These are phyloP conservation scores for Stephanodiscus minutulus DNA, from an alignment of 108 stramenopile species.

Conservation along the genomic window DNA sequence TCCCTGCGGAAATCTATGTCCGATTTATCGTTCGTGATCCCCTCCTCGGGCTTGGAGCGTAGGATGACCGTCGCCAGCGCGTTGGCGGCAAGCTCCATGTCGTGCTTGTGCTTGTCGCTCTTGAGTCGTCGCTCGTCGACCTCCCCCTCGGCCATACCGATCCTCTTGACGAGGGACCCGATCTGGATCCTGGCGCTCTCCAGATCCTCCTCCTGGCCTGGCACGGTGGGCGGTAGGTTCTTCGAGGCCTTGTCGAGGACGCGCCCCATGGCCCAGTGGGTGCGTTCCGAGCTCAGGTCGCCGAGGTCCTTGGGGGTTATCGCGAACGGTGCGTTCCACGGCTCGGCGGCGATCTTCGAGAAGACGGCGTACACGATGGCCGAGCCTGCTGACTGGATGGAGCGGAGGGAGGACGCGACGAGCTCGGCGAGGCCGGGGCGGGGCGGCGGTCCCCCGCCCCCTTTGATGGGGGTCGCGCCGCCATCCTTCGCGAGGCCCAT, in stretches of 20 bases:
- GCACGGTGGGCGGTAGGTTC: slow-evolving; percentile 22
- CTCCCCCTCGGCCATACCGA: slow-evolving; percentile 54
- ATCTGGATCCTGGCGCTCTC: slow-evolving; percentile 34
- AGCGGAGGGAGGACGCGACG: slow-evolving; percentile 51
- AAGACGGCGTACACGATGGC: slow-evolving; percentile 33
- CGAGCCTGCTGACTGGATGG: slow-evolving; percentile 38
- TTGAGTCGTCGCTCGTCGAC: slow-evolving; percentile 19
- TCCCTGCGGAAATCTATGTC: slow-evolving; percentile 68
- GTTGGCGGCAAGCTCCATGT: slow-evolving; percentile 73
- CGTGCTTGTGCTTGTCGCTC: slow-evolving; percentile 50
- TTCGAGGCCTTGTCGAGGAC: slow-evolving; percentile 65
- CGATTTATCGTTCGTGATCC: slow-evolving; percentile 53
- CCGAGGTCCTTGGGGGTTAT: slow-evolving; percentile 55
- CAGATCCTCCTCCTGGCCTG: slow-evolving; percentile 21
- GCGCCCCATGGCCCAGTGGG: slow-evolving; percentile 57
- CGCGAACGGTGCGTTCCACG: slow-evolving; percentile 36
- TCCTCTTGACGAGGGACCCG: slow-evolving; percentile 55
- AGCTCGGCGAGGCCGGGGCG: slow-evolving; percentile 52
- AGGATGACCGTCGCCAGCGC: slow-evolving; percentile 67
- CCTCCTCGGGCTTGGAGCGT: slow-evolving; percentile 67
- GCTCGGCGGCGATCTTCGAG: slow-evolving; percentile 9
- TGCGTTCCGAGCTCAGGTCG: slow-evolving; percentile 61
- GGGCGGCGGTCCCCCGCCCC: slow-evolving; percentile 44
- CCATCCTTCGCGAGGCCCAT: slow-evolving; percentile 12
- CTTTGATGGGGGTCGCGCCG: not conserved